Evolutionary conservation across 2,329 filamentous ascomycete species (phyloP).

Genomic region (Triangularia setosa): DNA sequence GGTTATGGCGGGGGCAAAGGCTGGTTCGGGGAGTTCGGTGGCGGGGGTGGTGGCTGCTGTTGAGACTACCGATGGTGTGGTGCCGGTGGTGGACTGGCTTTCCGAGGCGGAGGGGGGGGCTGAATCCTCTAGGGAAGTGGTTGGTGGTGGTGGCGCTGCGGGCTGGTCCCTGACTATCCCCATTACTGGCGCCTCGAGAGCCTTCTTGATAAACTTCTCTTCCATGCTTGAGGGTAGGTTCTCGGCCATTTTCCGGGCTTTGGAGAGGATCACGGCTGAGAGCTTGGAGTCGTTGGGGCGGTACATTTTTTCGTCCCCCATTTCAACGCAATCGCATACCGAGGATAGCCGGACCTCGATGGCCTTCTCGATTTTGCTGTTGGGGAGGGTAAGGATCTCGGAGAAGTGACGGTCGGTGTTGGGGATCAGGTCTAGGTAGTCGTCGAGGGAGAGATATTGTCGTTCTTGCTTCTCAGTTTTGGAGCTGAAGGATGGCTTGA

Average conservation of each 20-base stretch:
- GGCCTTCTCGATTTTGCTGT: slow-evolving; percentile 38
- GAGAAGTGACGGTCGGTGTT: slow-evolving; percentile 54
- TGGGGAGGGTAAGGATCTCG: slow-evolving; percentile 49
- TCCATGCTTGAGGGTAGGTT: slow-evolving; percentile 74
- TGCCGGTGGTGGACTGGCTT: slow-evolving; percentile 31
- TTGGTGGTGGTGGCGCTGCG: slow-evolving; percentile 1
- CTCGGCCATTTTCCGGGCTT: slow-evolving; percentile 64
- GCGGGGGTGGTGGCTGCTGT: slow-evolving; percentile 36
- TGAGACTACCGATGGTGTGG: slow-evolving; percentile 40
- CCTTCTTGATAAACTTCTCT: slow-evolving; percentile 73
- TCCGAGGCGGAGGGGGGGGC: slow-evolving; percentile 18
- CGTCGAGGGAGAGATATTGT: slow-evolving; percentile 65
- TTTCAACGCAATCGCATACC: slow-evolving; percentile 78
- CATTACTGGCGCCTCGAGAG: slow-evolving; percentile 71
- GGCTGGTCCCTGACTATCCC: slow-evolving; percentile 41
- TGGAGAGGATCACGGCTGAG: slow-evolving; percentile 58
- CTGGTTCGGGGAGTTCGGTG: slow-evolving; percentile 45
- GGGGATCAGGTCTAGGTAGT: slow-evolving; percentile 64
- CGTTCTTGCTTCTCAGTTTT: slow-evolving; percentile 41
- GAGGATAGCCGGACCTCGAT: slow-evolving; percentile 63
- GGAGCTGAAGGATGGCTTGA: slow-evolving; percentile 37
- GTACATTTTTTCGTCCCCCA: slow-evolving; percentile 81
- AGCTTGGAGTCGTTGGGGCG: slow-evolving; percentile 72
- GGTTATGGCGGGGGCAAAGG: slow-evolving; percentile 39
- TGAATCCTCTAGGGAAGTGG: not conserved